Evolutionary conservation across 1,284 basidiomycete genomes (phyloP).

Genomic region (Marasmius oreades): DNA sequence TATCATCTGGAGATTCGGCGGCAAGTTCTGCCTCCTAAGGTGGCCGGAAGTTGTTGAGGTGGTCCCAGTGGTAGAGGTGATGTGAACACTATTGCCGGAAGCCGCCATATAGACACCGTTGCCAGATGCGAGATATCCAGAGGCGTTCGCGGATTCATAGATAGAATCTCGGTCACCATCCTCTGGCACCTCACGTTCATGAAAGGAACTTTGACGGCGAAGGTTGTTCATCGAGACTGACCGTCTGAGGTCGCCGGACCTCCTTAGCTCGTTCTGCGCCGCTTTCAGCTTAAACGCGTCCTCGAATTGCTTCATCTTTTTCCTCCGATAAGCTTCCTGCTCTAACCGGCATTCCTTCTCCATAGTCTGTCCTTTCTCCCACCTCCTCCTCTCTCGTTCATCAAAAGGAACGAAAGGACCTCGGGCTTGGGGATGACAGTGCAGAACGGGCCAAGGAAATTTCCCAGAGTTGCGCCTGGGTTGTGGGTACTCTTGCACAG

Average conservation of each 20-base stretch:
- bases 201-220: slow-evolving; percentile 41
- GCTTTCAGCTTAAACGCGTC: slow-evolving; percentile 41
- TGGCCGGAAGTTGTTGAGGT: slow-evolving; percentile 68
- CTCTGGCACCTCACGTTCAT: slow-evolving; percentile 31
- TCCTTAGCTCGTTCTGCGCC: slow-evolving; percentile 35
- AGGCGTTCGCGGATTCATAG: slow-evolving; percentile 58
- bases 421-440: slow-evolving; percentile 68
- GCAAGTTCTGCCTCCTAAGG: slow-evolving; percentile 40
- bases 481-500: slow-evolving; percentile 61
- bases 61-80: slow-evolving; percentile 86
- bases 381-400: slow-evolving; percentile 63
- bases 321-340: slow-evolving; percentile 38
- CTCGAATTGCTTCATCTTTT: slow-evolving; percentile 29
- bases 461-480: slow-evolving; percentile 48
- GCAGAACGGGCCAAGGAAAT: slow-evolving; percentile 64
- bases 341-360: slow-evolving; percentile 50
- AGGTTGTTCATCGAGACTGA: slow-evolving; percentile 79
- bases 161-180: slow-evolving; percentile 51
- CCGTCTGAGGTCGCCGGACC: slow-evolving; percentile 62
- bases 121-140: slow-evolving; percentile 62
- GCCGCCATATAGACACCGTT: slow-evolving; percentile 73
- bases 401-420: slow-evolving; percentile 74
- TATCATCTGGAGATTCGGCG: slow-evolving; percentile 50
- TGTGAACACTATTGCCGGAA: slow-evolving; percentile 91
- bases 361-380: slow-evolving; percentile 52